Evolutionary conservation across 2,329 filamentous ascomycete genomes (phyloP).

Genomic region (Tympanopsis confertula): DNA sequence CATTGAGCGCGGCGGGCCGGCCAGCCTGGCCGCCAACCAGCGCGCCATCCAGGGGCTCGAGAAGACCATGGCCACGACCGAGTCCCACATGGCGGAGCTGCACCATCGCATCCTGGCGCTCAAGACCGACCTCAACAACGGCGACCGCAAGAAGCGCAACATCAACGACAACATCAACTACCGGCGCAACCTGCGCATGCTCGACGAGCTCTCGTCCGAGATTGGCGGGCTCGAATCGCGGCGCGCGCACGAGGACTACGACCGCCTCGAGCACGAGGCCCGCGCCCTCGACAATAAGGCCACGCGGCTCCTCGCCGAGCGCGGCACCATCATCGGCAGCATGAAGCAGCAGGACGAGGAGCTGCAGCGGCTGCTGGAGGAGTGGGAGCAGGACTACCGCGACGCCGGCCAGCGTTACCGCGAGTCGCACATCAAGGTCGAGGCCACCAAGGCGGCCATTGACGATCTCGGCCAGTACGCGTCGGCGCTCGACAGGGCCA

Average conservation of each 20-base stretch:
- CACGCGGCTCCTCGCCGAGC: slow-evolving; percentile 60
- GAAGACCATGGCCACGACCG: slow-evolving; percentile 49
- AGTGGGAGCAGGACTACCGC: slow-evolving; percentile 81
- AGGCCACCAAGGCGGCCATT: slow-evolving; percentile 83
- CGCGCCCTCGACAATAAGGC: slow-evolving; percentile 53
- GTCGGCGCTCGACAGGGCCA: slow-evolving; percentile 80
- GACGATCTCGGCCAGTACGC: slow-evolving; percentile 79
- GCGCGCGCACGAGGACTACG: slow-evolving; percentile 73
- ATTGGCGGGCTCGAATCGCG: slow-evolving; percentile 66
- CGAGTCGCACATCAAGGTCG: slow-evolving; percentile 78
- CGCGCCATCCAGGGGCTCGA: slow-evolving; percentile 60
- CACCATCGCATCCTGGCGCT: slow-evolving; percentile 66
- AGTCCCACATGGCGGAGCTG: slow-evolving; percentile 56
- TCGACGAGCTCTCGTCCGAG: slow-evolving; percentile 56
- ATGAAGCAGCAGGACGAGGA: slow-evolving; percentile 80
- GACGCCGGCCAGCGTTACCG: slow-evolving; percentile 72
- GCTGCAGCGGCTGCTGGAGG: slow-evolving; percentile 54
- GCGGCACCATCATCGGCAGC: slow-evolving; percentile 62
- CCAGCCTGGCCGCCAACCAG: slow-evolving; percentile 58
- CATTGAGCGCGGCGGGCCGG: slow-evolving; percentile 60
- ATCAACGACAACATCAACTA: slow-evolving; percentile 84
- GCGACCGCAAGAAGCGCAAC: slow-evolving; percentile 72
- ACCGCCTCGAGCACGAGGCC: slow-evolving; percentile 61
- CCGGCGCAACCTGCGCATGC: slow-evolving; percentile 59
- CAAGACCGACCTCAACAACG: slow-evolving; percentile 65